Conservation (phyloP, 1,284 basidiomycete genomes). For the Omphalotus olearius region DNA sequence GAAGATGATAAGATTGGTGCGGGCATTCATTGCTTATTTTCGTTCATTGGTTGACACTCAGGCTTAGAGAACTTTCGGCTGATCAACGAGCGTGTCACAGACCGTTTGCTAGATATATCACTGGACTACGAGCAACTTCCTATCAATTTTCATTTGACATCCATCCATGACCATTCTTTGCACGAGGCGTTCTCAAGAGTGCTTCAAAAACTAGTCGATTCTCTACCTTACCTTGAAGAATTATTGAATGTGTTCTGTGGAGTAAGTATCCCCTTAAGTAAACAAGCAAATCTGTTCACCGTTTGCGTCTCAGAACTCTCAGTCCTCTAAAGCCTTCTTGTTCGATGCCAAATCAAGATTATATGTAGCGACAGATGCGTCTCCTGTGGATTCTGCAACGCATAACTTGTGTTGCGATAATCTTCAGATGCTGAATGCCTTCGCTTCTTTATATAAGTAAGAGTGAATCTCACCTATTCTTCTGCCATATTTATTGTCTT, state of each 20-base stretch:
- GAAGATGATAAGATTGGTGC: slow-evolving; percentile 90
- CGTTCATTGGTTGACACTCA: background rate
- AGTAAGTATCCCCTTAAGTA: slow-evolving; percentile 35
- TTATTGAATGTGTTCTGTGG: slow-evolving; percentile 80
- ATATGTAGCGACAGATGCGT: slow-evolving; percentile 83
- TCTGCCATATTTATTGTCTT: background rate
- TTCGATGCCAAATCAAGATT: slow-evolving; percentile 87
- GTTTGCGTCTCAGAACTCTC: slow-evolving; percentile 62
- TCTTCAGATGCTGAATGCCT: slow-evolving; percentile 77
- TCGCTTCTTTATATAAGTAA: slow-evolving; percentile 82
- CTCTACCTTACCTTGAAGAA: slow-evolving; percentile 71
- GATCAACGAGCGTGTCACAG: slow-evolving; percentile 81
- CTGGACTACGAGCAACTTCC: slow-evolving; percentile 66
- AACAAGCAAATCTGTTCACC: background rate
- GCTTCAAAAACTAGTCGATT: slow-evolving; percentile 70
- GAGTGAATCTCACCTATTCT: slow-evolving; percentile 16
- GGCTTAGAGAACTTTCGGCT: slow-evolving; percentile 79
- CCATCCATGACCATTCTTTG: slow-evolving; percentile 85
- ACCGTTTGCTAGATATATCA: slow-evolving; percentile 74
- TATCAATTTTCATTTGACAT: slow-evolving; percentile 83
- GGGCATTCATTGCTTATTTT: slow-evolving; percentile 18
- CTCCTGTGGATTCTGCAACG: slow-evolving; percentile 82
- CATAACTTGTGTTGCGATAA: slow-evolving; percentile 92
- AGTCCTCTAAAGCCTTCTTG: slow-evolving; percentile 88
- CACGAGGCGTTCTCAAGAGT: slow-evolving; percentile 86